phyloP scores from a whole-genome alignment of 2,329 filamentous ascomycete genomes.

The Blumeria graminis region DNA sequence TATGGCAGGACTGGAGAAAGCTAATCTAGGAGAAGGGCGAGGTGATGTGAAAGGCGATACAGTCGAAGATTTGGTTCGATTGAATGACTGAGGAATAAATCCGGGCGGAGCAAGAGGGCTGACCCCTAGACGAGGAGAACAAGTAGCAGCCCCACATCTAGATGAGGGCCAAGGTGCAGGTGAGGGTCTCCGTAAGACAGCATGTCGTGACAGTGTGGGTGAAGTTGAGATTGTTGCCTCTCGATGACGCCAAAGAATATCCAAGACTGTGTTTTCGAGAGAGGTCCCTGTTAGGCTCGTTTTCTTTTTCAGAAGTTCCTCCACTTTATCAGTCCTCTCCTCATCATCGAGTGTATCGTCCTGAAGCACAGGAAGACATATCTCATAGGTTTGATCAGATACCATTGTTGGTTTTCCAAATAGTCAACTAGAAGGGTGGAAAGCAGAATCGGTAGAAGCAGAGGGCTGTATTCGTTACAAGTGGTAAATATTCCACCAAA shows the following conservation, averaged over 20 bases:
- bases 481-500: too few species aligned
- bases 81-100: conserved; percentile 55
- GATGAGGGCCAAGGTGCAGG: conserved; percentile 78
- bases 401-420: conserved; percentile 35
- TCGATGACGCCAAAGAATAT: conserved; percentile 71
- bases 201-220: conserved; percentile 68
- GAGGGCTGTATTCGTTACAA: background rate
- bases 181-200: conserved; percentile 70
- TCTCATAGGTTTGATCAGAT: conserved; percentile 76
- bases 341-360: conserved; percentile 69
- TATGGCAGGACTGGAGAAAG: conserved; percentile 70
- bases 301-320: conserved; percentile 61
- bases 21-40: conserved; percentile 72
- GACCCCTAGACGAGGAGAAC: conserved; percentile 59
- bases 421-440: background rate
- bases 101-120: conserved; percentile 69
- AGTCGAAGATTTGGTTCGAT: conserved; percentile 50
- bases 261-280: conserved; percentile 74
- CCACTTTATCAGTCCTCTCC: conserved; percentile 79
- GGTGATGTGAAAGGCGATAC: conserved; percentile 87
- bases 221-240: conserved; percentile 41
- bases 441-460: background rate
- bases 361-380: conserved; percentile 72
- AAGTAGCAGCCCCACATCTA: conserved; percentile 45
- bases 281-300: conserved; percentile 50